A percentile compares a stretch with the other conserved stretches of the same genome.
Evolutionary conservation across 441 rosid genomes (phyloP).

Genomic region (Omphalea diandra): DNA sequence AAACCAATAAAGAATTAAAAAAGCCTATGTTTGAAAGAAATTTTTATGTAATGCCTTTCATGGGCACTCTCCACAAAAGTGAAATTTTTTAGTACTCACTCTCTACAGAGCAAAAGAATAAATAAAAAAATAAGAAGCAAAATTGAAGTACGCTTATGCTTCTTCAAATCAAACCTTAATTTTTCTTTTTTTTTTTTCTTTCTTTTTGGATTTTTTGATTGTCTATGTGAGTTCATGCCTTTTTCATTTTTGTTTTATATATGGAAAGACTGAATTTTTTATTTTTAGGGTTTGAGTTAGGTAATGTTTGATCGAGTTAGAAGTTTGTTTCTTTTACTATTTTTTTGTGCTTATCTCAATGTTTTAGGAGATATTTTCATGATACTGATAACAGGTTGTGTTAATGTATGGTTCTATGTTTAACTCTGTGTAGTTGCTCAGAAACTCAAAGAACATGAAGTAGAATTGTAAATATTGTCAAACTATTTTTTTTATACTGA

Average conservation of each 20-base stretch:
- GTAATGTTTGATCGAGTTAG: not conserved
- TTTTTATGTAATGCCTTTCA: too few species aligned
- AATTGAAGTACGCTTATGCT: conserved; percentile 14
- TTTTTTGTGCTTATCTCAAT: not conserved
- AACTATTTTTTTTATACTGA: too few species aligned
- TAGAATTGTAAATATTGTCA: too few species aligned
- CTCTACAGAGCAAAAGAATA: not conserved
- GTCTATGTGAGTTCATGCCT: not conserved
- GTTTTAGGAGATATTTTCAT: not conserved
- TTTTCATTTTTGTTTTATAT: not conserved
- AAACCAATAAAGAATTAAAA: too few species aligned
- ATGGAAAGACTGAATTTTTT: not conserved
- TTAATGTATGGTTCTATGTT: not conserved
- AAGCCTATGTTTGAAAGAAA: too few species aligned
- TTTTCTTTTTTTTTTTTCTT: not conserved
- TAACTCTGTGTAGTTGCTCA: not conserved
- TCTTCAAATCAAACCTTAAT: not conserved
- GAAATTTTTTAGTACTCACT: conserved; percentile 21
- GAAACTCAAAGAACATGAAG: not conserved
- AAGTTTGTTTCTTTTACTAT: not conserved
- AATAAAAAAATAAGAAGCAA: not conserved
- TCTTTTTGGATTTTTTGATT: not conserved
- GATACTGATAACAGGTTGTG: not conserved
- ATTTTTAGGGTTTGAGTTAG: conserved; percentile 8
- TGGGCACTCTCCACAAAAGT: too few species aligned